Evolutionary conservation across 2,329 filamentous ascomycete species (phyloP).

Genomic region (Talaromyces marneffei): DNA sequence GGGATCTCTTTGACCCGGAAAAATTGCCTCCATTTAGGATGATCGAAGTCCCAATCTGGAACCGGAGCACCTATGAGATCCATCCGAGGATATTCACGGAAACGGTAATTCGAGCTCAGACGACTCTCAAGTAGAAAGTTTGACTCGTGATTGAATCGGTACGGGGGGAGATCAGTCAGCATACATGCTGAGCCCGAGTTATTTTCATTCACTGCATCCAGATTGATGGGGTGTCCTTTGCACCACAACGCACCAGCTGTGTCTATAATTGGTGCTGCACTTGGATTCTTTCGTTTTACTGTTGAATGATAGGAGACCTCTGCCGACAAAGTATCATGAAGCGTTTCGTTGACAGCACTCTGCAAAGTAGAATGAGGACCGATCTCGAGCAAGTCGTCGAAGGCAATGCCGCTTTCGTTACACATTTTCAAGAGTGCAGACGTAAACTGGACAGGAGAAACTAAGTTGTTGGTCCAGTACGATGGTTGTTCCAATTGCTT

Average conservation of each 20-base stretch:
- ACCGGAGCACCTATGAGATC: neutral
- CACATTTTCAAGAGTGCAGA: constrained; percentile 12
- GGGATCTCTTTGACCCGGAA: constrained; percentile 21
- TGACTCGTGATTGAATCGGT: constrained; percentile 5
- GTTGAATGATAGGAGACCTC: neutral
- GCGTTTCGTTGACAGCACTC: constrained; percentile 19
- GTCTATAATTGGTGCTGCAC: neutral
- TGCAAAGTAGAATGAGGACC: constrained; percentile 30
- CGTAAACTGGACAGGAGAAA: constrained; percentile 29
- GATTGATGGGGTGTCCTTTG: neutral
- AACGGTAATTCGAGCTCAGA: neutral
- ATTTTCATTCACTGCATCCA: neutral
- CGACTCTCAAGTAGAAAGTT: neutral
- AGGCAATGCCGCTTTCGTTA: neutral
- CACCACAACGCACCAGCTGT: neutral
- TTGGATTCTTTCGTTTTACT: neutral
- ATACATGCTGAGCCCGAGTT: neutral
- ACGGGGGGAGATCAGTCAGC: constrained; percentile 10
- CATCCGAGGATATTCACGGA: neutral
- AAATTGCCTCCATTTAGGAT: neutral
- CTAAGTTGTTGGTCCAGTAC: constrained; percentile 35
- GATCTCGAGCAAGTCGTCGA: constrained; percentile 19
- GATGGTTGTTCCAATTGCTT: neutral
- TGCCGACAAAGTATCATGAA: neutral
- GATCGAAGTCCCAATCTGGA: neutral